phyloP scores from a whole-genome alignment of 495 filamentous ascomycete genomes.

The Echria macrotheca region DNA sequence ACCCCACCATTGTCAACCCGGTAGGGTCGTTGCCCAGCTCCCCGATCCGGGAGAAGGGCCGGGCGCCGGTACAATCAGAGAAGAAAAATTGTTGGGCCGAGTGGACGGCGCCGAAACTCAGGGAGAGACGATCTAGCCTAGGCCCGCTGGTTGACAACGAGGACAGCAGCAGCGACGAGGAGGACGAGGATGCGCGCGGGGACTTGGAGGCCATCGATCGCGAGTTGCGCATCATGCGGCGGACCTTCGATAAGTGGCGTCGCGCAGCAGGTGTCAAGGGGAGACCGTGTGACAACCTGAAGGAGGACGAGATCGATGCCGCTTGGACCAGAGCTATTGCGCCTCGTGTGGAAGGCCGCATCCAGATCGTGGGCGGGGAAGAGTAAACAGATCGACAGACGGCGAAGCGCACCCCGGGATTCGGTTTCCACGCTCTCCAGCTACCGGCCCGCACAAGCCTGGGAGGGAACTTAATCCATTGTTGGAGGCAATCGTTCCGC shows the following conservation, averaged over 20 bases:
- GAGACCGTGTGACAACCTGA: slow-evolving; percentile 36
- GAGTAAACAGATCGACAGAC: neutral
- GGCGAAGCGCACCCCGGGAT: too few species aligned
- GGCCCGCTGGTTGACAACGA: slow-evolving; percentile 23
- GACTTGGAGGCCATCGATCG: slow-evolving; percentile 29
- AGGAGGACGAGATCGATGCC: slow-evolving; percentile 55
- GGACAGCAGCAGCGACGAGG: slow-evolving; percentile 15
- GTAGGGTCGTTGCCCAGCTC: slow-evolving; percentile 10
- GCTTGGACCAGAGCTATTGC: slow-evolving; percentile 76
- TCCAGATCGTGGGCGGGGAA: slow-evolving; percentile 32
- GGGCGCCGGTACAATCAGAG: slow-evolving; percentile 13
- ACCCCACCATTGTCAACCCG: slow-evolving; percentile 14
- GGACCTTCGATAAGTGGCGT: slow-evolving; percentile 69
- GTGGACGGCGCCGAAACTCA: slow-evolving; percentile 41
- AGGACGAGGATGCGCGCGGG: slow-evolving; percentile 26
- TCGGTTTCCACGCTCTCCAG: too few species aligned
- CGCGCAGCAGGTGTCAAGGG: slow-evolving; percentile 56
- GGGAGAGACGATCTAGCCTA: slow-evolving; percentile 30
- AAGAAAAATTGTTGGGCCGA: slow-evolving; percentile 33
- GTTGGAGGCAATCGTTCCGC: too few species aligned
- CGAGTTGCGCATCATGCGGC: slow-evolving; percentile 48
- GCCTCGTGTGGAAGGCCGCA: slow-evolving; percentile 72
- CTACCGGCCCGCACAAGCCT: too few species aligned
- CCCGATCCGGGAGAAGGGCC: neutral
- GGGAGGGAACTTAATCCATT: too few species aligned